Evolutionary conservation across 495 filamentous ascomycete species (phyloP).

Genomic region (Daldinia loculata): DNA sequence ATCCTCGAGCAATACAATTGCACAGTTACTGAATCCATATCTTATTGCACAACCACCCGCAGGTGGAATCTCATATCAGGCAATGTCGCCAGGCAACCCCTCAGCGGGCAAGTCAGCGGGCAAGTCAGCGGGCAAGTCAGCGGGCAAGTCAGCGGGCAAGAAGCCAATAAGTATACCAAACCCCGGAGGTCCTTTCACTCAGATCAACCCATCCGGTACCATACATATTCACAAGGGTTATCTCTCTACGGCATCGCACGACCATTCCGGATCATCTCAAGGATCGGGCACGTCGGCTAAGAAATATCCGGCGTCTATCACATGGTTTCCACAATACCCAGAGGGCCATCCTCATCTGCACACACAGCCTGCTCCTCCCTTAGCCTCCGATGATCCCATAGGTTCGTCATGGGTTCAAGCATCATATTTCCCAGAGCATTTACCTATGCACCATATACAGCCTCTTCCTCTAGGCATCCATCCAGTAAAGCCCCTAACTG

Average conservation of each 20-base stretch:
- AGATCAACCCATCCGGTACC: constrained; percentile 2
- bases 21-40: neutral
- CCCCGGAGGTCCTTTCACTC: constrained; percentile 7
- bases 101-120: neutral
- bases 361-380: neutral
- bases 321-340: neutral
- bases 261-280: neutral
- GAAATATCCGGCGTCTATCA: neutral
- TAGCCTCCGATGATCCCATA: neutral
- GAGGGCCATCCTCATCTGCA: neutral
- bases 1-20: neutral
- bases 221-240: neutral
- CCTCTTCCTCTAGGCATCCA: neutral
- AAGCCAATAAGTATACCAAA: neutral
- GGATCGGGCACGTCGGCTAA: neutral
- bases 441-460: neutral
- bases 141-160: neutral
- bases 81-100: neutral
- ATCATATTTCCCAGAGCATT: neutral
- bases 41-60: neutral
- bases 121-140: too few relatives aligned
- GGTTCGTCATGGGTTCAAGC: neutral
- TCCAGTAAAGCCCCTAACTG: neutral
- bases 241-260: neutral
- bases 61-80: neutral